Percentiles rank a stretch among this genome's conserved stretches.
Conservation (phyloP, 768 basidiomycete genomes). For the Mycena crocata region DNA sequence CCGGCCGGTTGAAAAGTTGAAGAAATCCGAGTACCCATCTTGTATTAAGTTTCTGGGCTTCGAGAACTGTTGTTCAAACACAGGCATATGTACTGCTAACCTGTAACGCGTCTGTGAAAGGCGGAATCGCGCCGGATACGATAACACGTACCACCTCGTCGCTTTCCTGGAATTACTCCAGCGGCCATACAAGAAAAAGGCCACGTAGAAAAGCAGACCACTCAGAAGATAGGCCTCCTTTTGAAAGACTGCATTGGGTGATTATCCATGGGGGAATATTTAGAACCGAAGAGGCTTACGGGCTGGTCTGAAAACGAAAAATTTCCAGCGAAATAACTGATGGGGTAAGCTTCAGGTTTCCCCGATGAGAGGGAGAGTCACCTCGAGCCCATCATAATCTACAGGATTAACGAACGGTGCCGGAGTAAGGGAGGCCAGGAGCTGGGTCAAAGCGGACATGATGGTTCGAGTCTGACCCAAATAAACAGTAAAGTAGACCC, state of each 20-base stretch:
- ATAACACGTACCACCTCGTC: slow-evolving; percentile 68
- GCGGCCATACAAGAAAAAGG: slow-evolving; percentile 70
- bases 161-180: slow-evolving; percentile 69
- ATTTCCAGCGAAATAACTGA: slow-evolving; percentile 72
- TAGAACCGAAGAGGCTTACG: slow-evolving; percentile 52
- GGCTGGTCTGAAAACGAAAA: slow-evolving; percentile 85
- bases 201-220: slow-evolving; percentile 66
- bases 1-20: slow-evolving; percentile 89
- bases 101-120: slow-evolving; percentile 50
- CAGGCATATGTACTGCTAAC: slow-evolving; percentile 66
- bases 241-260: slow-evolving; percentile 63
- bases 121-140: slow-evolving; percentile 24
- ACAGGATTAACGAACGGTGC: slow-evolving; percentile 62
- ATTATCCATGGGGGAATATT: slow-evolving; percentile 1
- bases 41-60: slow-evolving; percentile 66
- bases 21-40: slow-evolving; percentile 85
- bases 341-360: neutral
- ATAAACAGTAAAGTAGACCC: too few relatives aligned
- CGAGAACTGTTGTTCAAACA: slow-evolving; percentile 82
- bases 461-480: neutral
- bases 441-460: slow-evolving; percentile 45
- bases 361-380: neutral
- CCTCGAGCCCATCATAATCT: slow-evolving; percentile 80
- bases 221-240: slow-evolving; percentile 69
- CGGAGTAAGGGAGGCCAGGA: slow-evolving; percentile 62